phyloP scores from a whole-genome alignment of 192 early-diverging fungal species.

The Coemansia sp. region DNA sequence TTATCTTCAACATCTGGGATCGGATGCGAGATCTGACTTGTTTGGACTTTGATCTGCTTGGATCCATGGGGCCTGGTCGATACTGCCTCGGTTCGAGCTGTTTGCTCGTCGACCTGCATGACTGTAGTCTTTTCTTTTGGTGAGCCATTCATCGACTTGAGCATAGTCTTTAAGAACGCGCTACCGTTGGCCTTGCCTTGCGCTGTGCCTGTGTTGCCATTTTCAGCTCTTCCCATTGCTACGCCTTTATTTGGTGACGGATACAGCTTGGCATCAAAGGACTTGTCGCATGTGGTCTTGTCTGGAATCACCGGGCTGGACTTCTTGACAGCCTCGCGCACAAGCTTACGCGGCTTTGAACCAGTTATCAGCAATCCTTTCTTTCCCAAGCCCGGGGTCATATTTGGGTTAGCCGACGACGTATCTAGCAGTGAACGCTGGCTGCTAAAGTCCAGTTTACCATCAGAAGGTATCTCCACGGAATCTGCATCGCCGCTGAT shows the following conservation, averaged over 20 bases:
- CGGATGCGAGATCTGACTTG: background rate
- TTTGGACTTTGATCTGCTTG: background rate
- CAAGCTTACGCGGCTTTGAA: slow-evolving; percentile 37
- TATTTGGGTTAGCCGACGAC: slow-evolving; percentile 35
- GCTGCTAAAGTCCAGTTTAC: background rate
- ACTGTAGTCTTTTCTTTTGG: background rate
- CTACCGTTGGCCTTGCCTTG: background rate
- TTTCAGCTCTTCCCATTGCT: no score
- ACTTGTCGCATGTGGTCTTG: background rate
- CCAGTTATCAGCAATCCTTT: background rate
- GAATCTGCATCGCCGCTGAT: background rate
- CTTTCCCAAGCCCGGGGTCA: background rate
- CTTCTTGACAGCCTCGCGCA: slow-evolving; percentile 18
- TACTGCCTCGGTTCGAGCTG: no score
- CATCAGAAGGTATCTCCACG: background rate
- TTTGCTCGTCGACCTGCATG: background rate
- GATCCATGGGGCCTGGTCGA: background rate
- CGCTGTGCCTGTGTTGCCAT: no score
- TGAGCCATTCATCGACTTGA: background rate
- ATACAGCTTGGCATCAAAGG: background rate
- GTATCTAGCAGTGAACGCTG: slow-evolving; percentile 31
- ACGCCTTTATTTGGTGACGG: no score
- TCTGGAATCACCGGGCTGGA: background rate
- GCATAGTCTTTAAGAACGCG: background rate
- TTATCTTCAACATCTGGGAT: background rate